Percentiles rank a stretch among this genome's conserved stretches.
phyloP scores from a whole-genome alignment of 345 rosid genomes.

The Eucalyptus regnans region DNA sequence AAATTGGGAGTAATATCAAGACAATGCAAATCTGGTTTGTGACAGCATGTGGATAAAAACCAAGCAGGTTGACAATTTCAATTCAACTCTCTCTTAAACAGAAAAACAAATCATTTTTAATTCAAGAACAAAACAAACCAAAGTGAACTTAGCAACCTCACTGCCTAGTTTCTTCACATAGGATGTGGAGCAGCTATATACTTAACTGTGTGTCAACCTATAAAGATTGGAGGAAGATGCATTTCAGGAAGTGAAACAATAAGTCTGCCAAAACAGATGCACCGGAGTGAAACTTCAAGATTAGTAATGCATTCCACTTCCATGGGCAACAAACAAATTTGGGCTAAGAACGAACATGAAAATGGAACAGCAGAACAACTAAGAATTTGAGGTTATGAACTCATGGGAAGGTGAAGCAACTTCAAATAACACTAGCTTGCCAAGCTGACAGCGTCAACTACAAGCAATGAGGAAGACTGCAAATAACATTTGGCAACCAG shows the following conservation, averaged over 20 bases:
- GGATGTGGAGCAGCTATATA: not conserved
- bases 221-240: not conserved
- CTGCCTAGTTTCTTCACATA: not conserved
- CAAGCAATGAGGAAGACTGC: not conserved
- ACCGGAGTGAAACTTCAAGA: not conserved
- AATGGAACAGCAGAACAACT: not conserved
- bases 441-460: not conserved
- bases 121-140: not conserved
- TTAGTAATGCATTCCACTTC: not conserved
- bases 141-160: not conserved
- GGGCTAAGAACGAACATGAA: not conserved
- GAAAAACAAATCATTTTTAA: not conserved
- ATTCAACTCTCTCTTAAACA: not conserved
- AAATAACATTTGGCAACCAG: not conserved
- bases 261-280: not conserved
- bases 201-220: not conserved
- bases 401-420: not conserved
- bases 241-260: not conserved
- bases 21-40: not conserved
- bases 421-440: not conserved
- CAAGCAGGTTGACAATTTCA: not conserved
- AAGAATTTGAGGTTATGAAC: not conserved
- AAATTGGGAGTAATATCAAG: not conserved
- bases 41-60: not conserved
- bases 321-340: not conserved